These are phyloP conservation scores for Globisporangium parvum DNA, from an alignment of 352 stramenopile species.

Conservation along the genomic window DNA sequence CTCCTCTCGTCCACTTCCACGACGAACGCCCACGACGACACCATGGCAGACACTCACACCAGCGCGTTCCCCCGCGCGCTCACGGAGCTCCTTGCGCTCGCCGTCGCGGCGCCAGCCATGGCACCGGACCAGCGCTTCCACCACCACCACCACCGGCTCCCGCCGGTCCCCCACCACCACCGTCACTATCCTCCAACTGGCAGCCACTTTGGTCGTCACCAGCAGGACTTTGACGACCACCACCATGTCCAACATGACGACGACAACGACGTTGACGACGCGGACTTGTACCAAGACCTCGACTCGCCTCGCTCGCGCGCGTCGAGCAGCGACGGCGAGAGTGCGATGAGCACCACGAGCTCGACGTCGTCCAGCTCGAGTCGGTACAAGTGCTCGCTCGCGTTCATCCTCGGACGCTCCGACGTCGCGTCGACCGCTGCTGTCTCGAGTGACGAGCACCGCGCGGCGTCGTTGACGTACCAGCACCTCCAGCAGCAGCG, in stretches of 20 bases:
- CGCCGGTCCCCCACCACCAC: no score
- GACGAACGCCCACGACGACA: no score
- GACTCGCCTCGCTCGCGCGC: background rate
- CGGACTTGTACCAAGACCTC: background rate
- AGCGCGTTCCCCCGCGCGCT: background rate
- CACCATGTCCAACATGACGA: background rate
- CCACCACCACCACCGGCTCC: no score
- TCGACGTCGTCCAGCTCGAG: constrained; percentile 14
- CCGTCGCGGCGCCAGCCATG: background rate
- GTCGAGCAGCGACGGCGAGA: background rate
- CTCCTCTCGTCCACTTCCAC: no score
- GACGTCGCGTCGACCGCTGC: constrained; percentile 15
- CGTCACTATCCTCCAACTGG: no score
- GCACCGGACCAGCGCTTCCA: no score
- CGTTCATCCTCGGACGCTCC: constrained; percentile 40
- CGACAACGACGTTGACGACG: background rate
- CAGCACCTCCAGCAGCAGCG: constrained; percentile 13
- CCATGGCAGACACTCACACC: background rate
- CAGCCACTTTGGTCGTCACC: no score
- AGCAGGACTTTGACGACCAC: no score
- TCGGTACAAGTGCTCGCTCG: constrained; percentile 44
- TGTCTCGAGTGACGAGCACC: constrained; percentile 4
- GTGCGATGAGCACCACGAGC: background rate
- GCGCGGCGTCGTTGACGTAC: no score
- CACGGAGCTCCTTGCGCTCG: background rate